Evolutionary conservation across 768 basidiomycete species (phyloP).

Genomic region (Agrocybe pediades): DNA sequence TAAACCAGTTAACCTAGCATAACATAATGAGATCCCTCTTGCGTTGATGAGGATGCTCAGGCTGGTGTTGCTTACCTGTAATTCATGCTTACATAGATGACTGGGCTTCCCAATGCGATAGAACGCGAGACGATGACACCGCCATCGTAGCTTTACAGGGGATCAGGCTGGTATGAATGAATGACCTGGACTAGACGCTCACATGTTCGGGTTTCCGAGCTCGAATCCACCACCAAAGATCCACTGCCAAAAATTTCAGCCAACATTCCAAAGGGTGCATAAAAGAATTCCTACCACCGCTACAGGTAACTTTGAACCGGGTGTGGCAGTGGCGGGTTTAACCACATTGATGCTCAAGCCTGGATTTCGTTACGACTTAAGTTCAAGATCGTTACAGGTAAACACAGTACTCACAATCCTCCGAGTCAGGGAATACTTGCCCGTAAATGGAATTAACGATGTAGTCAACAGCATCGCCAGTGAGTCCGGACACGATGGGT

Average conservation of each 20-base stretch:
- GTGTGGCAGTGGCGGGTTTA: conserved; percentile 39
- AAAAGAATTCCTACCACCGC: conserved; percentile 40
- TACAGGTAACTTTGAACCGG: conserved; percentile 49
- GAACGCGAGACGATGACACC: conserved; percentile 45
- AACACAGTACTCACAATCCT: conserved; percentile 40
- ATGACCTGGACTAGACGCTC: not conserved
- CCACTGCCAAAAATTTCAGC: conserved; percentile 35
- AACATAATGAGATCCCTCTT: not conserved
- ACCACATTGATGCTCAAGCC: conserved; percentile 55
- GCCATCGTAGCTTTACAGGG: conserved; percentile 32
- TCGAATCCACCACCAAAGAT: conserved; percentile 44
- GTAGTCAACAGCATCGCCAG: conserved; percentile 30
- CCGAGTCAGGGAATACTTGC: conserved; percentile 30
- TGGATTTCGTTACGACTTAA: conserved; percentile 9
- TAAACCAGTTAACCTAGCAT: conserved; percentile 30
- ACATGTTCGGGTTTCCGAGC: no score
- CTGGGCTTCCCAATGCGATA: conserved; percentile 39
- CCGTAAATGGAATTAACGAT: conserved; percentile 29
- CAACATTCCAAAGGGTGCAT: not conserved
- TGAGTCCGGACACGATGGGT: conserved; percentile 33
- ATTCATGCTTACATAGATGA: conserved; percentile 57
- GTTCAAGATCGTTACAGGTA: not conserved
- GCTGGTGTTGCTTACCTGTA: conserved; percentile 33
- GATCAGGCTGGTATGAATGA: not conserved
- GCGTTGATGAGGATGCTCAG: not conserved